Evolutionary conservation across 1,284 basidiomycete genomes (phyloP).

Genomic region (Baeospora myosura): DNA sequence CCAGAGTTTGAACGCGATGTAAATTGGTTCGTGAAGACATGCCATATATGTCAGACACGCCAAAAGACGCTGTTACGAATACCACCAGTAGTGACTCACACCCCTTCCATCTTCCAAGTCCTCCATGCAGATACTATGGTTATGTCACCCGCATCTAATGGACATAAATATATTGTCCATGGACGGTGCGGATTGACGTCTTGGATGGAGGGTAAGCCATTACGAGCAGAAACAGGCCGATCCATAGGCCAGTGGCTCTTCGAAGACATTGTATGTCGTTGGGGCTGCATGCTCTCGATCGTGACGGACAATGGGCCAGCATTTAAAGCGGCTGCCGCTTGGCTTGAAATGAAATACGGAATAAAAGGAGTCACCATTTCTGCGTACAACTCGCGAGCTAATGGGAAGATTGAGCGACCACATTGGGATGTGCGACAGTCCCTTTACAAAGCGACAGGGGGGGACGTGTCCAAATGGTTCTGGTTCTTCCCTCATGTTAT

Average conservation of each 20-base stretch:
- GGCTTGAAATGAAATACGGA: constrained; percentile 17
- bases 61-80: constrained; percentile 19
- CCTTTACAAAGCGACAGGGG: constrained; percentile 22
- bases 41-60: constrained; percentile 28
- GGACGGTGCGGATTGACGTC: constrained; percentile 14
- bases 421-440: constrained; percentile 22
- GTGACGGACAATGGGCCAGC: constrained; percentile 20
- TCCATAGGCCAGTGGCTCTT: constrained; percentile 20
- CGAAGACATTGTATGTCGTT: constrained; percentile 10
- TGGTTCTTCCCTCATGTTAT: constrained; percentile 16
- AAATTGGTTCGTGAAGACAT: constrained; percentile 25
- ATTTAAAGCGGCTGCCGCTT: constrained; percentile 18
- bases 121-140: constrained; percentile 26
- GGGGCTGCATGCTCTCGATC: constrained; percentile 17
- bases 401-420: constrained; percentile 24
- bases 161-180: constrained; percentile 22
- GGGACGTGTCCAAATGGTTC: constrained; percentile 19
- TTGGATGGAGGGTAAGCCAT: constrained; percentile 17
- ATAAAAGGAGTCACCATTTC: constrained; percentile 28
- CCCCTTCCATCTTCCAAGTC: constrained; percentile 24
- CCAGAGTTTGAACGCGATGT: constrained; percentile 20
- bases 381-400: constrained; percentile 27
- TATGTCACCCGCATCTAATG: constrained; percentile 17
- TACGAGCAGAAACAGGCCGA: constrained; percentile 13
- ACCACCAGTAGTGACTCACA: constrained; percentile 23